Evolutionary conservation across 192 early-diverging fungal species (phyloP), one percentile per base, ranked within the genome.

Genomic region (Pecoramyces ruminantium): DNA sequence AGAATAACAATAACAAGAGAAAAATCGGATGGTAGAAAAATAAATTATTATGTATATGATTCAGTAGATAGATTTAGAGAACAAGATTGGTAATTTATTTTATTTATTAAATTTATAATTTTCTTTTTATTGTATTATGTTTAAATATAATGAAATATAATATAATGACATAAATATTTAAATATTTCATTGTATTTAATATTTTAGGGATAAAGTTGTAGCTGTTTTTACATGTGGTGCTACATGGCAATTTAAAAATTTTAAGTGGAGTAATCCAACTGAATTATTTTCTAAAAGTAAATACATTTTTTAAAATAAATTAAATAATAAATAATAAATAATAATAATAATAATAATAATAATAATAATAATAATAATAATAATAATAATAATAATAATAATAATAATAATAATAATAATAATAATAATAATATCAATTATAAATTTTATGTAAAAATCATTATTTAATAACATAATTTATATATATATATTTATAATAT

Each of bases 241-340:
- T 51, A 89, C 90, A 30, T 98, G 97, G 97, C 95, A 97, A 84
- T 98, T 98, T 83, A 95, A 94, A 81, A 89, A 90, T 67, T 98
- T 95, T 94, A 93, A 91, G 81, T 96, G 93, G 90, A 88, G 90
- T 40, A 88, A 93, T 29, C 97, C 96, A 6, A 87, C 92, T 29
- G 92, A 94, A 80, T 85, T 97, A 15, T 98, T 98, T 85, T 85
- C 88, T 21, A 90, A 94, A 51, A 21, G 42, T 51, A 51, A 21
- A 4, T 51, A 13, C 15, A 13, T 13, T 40, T 40, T 8, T 40
- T n/a, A n/a, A n/a, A n/a, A n/a, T n/a, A n/a, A n/a, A n/a, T n/a
- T n/a, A n/a, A n/a, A n/a, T 34, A 34, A 34, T 34, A 34, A 34
- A 34, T 6, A 6, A 34, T 34, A 11, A 34, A 34, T 34, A 6